These are phyloP conservation scores for Astrothelium macrocarpum DNA, from an alignment of 495 filamentous ascomycete genomes.

Conservation along the genomic window DNA sequence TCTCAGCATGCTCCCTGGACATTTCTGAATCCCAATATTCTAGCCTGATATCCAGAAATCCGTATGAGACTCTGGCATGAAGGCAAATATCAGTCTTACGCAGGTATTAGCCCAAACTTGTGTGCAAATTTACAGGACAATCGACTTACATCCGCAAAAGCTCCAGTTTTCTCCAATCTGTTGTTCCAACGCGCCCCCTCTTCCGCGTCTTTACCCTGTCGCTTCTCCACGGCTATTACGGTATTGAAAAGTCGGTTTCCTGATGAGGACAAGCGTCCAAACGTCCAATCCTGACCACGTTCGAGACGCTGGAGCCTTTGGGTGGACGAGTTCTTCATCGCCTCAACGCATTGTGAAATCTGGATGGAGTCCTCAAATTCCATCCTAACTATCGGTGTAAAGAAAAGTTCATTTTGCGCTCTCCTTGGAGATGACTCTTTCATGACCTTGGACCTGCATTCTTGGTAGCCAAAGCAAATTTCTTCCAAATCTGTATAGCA, in stretches of 20 bases:
- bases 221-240: conserved; percentile 26
- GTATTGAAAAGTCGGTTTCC: conserved; percentile 20
- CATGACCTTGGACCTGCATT: background rate
- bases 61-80: conserved; percentile 37
- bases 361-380: background rate
- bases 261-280: background rate
- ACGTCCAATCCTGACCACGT: background rate
- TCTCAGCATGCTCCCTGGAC: conserved; percentile 38
- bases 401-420: background rate
- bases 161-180: background rate
- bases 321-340: background rate
- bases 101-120: background rate
- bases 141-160: background rate
- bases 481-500: conserved; percentile 2
- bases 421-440: background rate
- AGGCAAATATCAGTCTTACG: conserved; percentile 39
- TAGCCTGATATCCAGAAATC: conserved; percentile 38
- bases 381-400: background rate
- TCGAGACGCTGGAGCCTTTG: background rate
- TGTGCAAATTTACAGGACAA: background rate
- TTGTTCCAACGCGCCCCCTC: background rate
- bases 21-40: conserved; percentile 41
- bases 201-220: background rate
- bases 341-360: background rate
- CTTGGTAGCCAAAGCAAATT: conserved; percentile 1